These are phyloP conservation scores for Centrapalus pauciflorus DNA, from an alignment of 129 eudicot species.

Conservation along the genomic window DNA sequence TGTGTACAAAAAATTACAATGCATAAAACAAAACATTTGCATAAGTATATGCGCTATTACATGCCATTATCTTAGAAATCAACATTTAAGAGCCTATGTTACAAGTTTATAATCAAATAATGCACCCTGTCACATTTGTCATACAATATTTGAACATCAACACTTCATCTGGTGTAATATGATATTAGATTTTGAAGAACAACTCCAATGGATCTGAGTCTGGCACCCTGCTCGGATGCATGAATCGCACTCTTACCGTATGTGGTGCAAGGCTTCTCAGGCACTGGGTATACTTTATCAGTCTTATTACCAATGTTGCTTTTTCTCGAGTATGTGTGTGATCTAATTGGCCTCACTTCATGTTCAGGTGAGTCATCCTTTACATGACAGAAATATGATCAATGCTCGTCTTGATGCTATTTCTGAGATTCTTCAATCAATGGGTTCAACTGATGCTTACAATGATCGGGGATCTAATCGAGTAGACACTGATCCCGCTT, in stretches of 20 bases:
- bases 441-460: constrained; percentile 44
- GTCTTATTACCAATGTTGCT: neutral
- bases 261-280: constrained; percentile 85
- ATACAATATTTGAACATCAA: neutral
- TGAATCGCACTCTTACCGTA: constrained; percentile 73
- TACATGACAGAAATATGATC: constrained; percentile 69
- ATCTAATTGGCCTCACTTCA: constrained; percentile 4
- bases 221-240: constrained; percentile 69
- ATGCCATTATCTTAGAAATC: no score
- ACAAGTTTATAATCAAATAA: no score
- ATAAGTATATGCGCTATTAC: no score
- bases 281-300: constrained; percentile 68
- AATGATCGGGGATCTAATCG: constrained; percentile 9
- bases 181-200: constrained; percentile 64
- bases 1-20: no score
- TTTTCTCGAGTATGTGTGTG: neutral
- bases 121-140: no score
- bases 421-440: constrained; percentile 78
- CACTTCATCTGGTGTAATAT: neutral
- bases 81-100: no score
- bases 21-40: no score
- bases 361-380: constrained; percentile 86
- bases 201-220: constrained; percentile 65
- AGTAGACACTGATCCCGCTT: constrained; percentile 23
- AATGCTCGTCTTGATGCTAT: constrained; percentile 82